Conservation (phyloP, 2,329 filamentous ascomycete species). For the Didymellaceae sp. region DNA sequence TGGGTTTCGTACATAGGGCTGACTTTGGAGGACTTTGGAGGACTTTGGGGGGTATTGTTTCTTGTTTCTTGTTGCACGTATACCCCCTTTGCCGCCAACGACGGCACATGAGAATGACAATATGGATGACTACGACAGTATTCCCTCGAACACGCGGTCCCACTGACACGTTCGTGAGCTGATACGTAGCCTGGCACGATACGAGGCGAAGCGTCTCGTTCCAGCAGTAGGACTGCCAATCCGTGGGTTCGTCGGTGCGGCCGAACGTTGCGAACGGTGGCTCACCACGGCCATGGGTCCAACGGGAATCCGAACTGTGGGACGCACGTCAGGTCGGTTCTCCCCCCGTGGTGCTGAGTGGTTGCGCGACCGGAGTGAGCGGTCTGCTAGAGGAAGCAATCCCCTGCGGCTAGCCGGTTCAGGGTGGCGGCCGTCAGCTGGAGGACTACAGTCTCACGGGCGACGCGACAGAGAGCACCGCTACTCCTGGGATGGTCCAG, state of each 20-base stretch:
- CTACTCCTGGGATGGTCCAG: slow-evolving; percentile 22
- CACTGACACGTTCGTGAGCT: slow-evolving; percentile 6
- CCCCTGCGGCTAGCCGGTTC: not conserved
- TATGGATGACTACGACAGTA: not conserved
- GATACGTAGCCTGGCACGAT: slow-evolving; percentile 2
- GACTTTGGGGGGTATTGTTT: not conserved
- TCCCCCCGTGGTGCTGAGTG: slow-evolving; percentile 5
- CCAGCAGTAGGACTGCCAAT: slow-evolving; percentile 6
- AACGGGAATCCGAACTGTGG: slow-evolving; percentile 18
- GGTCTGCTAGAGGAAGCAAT: slow-evolving; percentile 20
- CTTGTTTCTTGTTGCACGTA: not conserved
- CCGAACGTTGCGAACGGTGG: slow-evolving; percentile 4
- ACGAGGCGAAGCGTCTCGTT: slow-evolving; percentile 7
- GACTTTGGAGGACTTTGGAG: no score
- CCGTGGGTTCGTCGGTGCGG: slow-evolving; percentile 2
- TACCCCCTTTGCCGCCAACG: not conserved
- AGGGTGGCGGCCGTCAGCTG: slow-evolving; percentile 3
- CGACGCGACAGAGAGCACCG: slow-evolving; percentile 28
- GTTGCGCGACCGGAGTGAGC: slow-evolving; percentile 16
- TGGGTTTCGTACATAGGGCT: not conserved
- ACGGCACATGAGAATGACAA: not conserved
- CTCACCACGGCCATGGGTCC: slow-evolving; percentile 6
- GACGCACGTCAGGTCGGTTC: slow-evolving; percentile 2
- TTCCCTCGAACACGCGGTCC: no score
- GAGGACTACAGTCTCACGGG: slow-evolving; percentile 11